Evolutionary conservation across 2,329 filamentous ascomycete species (phyloP).

Genomic region (Pestalotiopsis sp.): DNA sequence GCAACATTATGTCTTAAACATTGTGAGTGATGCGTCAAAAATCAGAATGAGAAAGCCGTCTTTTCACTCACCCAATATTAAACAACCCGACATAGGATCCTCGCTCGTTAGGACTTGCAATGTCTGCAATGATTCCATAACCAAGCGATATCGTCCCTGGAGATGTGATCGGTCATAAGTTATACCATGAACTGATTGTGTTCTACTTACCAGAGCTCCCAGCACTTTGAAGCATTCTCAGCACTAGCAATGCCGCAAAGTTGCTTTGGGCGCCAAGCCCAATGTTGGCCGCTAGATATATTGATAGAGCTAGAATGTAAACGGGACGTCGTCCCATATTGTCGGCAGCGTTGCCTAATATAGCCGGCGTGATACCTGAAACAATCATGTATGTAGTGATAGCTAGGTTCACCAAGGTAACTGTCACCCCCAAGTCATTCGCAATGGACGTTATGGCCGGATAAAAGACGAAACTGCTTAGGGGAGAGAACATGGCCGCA

Average conservation of each 20-base stretch:
- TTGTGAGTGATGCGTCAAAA: background rate
- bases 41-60: background rate
- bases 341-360: conserved; percentile 17
- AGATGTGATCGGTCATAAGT: no score
- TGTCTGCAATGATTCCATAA: conserved; percentile 53
- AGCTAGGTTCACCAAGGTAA: conserved; percentile 23
- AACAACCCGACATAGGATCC: conserved; percentile 53
- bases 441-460: conserved; percentile 20
- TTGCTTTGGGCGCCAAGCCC: conserved; percentile 15
- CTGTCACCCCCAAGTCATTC: conserved; percentile 16
- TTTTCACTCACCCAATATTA: conserved; percentile 27
- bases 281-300: conserved; percentile 17
- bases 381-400: conserved; percentile 26
- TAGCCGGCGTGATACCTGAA: background rate
- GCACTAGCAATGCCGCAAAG: conserved; percentile 14
- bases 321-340: conserved; percentile 10
- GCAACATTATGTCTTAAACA: conserved; percentile 32
- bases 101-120: conserved; percentile 51
- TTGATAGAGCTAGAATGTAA: conserved; percentile 9
- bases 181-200: no score
- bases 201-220: conserved; percentile 13
- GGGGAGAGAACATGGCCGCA: conserved; percentile 18
- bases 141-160: conserved; percentile 35
- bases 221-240: conserved; percentile 19
- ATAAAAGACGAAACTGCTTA: conserved; percentile 22